phyloP scores from a whole-genome alignment of 129 eudicot genomes.

The Flaveria brownii region DNA sequence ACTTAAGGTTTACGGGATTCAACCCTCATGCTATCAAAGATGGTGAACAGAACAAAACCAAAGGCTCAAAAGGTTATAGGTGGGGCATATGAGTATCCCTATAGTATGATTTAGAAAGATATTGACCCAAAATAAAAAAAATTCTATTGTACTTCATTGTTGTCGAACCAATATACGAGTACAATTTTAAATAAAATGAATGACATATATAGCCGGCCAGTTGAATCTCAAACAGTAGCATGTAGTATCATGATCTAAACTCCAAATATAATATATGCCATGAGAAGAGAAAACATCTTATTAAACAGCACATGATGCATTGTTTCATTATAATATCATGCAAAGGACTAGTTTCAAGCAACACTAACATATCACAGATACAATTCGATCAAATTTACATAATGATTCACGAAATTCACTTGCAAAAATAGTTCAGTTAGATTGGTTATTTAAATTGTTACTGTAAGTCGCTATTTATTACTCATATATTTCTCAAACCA shows the following conservation, averaged over 20 bases:
- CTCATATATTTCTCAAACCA: too few species aligned
- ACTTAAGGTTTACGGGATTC: constrained; percentile 33
- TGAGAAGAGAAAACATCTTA: not conserved
- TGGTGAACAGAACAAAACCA: not conserved
- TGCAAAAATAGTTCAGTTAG: too few species aligned
- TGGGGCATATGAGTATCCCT: constrained; percentile 12
- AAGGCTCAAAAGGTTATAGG: constrained; percentile 7
- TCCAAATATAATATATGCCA: not conserved
- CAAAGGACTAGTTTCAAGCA: not conserved
- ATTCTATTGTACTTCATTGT: not conserved
- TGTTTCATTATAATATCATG: not conserved
- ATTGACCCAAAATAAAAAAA: too few species aligned
- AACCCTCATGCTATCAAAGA: constrained; percentile 17
- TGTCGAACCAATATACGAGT: not conserved
- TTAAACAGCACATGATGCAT: not conserved
- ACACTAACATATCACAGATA: not conserved
- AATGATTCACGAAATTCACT: constrained; percentile 22
- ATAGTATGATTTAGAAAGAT: not conserved
- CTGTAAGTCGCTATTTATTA: too few species aligned
- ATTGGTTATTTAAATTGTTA: too few species aligned
- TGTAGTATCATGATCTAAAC: constrained; percentile 9
- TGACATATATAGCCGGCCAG: not conserved
- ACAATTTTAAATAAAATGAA: not conserved
- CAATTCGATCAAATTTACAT: constrained; percentile 20
- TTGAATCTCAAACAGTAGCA: not conserved